A percentile compares a stretch with the other conserved stretches of the same genome.
Conservation (phyloP, 768 basidiomycete genomes). For the Boletus vermiculosoides region DNA sequence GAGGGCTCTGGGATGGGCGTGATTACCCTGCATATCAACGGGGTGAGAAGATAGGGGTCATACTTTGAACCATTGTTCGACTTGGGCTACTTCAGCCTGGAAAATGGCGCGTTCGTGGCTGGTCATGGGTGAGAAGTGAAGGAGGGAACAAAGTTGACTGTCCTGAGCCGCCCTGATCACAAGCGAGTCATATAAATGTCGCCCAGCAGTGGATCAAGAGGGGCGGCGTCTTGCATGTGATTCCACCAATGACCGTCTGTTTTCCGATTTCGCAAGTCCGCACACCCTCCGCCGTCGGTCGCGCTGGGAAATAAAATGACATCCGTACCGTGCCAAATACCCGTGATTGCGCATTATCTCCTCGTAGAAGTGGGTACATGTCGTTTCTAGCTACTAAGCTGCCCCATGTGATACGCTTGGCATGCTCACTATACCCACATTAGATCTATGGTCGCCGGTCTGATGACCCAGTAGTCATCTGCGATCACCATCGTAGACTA, state of each 20-base stretch:
- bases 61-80: slow-evolving; percentile 95
- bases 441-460: neutral
- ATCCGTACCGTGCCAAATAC: neutral
- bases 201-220: neutral
- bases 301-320: no score
- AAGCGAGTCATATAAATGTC: slow-evolving; percentile 30
- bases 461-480: slow-evolving; percentile 41
- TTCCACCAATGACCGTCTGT: slow-evolving; percentile 16
- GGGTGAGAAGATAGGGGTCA: slow-evolving; percentile 21
- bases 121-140: slow-evolving; percentile 45
- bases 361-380: slow-evolving; percentile 1
- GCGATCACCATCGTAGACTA: slow-evolving; percentile 91
- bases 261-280: neutral
- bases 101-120: slow-evolving; percentile 64
- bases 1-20: slow-evolving; percentile 56
- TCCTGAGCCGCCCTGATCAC: neutral
- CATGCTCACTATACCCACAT: neutral
- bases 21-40: neutral
- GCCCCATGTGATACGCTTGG: neutral
- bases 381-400: neutral
- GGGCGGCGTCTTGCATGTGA: slow-evolving; percentile 17
- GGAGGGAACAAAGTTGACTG: neutral
- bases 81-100: slow-evolving; percentile 75
- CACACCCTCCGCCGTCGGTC: neutral
- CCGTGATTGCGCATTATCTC: slow-evolving; percentile 30